Evolutionary conservation across 371 early-diverging fungal genomes (phyloP), one percentile per base, ranked within the genome.

Genomic region (Mucor plumbeus): DNA sequence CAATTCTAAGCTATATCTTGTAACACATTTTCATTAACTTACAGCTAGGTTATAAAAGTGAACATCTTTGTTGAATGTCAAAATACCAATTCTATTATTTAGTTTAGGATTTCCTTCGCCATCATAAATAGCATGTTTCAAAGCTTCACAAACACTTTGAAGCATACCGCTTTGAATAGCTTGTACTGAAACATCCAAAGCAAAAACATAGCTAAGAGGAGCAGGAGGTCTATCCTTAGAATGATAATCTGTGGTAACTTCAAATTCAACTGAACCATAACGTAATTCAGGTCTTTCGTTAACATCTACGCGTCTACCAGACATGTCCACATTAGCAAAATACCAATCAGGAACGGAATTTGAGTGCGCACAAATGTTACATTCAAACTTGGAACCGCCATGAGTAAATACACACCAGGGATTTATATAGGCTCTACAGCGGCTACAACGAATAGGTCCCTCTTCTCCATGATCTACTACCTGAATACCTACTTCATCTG

Each of bases 351-450:
- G 93, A 1, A 95, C 95, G 70, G 92, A 91, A 71, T 95, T 99
- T 47, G 91, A 90, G 72, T 91, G 91, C 26, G 82, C 70, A 75
- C 99, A 99, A 64, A 98, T 80, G 72, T 96, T 98, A 77, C 99
- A 99, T 41, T 92, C 83, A 76, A 92, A 98, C 59, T 86, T 85
- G 21, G 93, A 84, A 10, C 99, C 99, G 4, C 98, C 98, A 38
- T 95, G 91, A 14, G 91, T 86, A 72, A 97, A 99, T 14, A 79
- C 77, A 72, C 95, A 91, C 81, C 88, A 90, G 2, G 97, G 96
- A 69, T 97, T 98, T 74, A 98, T 91, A 72, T 99, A 99, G 7
- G 94, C 94, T 60, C 93, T 90, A 86, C 99, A 99, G 5, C 98
- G 90, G 35, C 80, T 78, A 76, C 99, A 99, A 31, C 99, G 88